phyloP scores from a whole-genome alignment of 495 filamentous ascomycete species.

The Tuber brumale region DNA sequence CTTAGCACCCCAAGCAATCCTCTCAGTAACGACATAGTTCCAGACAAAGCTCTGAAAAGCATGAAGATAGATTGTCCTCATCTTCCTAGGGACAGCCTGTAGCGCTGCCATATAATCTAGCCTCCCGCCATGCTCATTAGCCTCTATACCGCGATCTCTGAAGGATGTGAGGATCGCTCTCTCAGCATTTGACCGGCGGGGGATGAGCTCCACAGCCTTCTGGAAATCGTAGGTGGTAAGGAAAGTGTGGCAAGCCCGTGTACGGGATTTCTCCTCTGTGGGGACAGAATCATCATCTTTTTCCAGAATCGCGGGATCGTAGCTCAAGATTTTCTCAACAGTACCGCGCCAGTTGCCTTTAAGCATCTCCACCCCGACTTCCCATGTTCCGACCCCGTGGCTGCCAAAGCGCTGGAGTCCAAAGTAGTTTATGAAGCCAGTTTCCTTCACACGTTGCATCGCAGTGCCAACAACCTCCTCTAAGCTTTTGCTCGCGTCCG shows the following conservation, averaged over 20 bases:
- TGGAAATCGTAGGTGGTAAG: constrained; percentile 50
- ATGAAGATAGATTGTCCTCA: constrained; percentile 91
- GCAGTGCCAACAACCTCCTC: constrained; percentile 53
- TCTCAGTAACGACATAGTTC: constrained; percentile 74
- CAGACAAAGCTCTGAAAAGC: constrained; percentile 92
- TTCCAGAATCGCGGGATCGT: constrained; percentile 51
- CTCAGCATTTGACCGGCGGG: constrained; percentile 76
- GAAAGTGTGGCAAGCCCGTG: constrained; percentile 68
- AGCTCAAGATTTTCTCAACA: constrained; percentile 64
- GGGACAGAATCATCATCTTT: constrained; percentile 47
- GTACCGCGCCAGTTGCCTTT: constrained; percentile 72
- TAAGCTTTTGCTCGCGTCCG: constrained; percentile 41
- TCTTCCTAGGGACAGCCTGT: constrained; percentile 63
- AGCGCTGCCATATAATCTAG: constrained; percentile 73
- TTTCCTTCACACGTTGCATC: constrained; percentile 51
- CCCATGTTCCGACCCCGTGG: constrained; percentile 71
- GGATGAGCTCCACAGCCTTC: constrained; percentile 61
- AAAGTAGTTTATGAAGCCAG: constrained; percentile 93
- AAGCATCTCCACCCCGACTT: constrained; percentile 74
- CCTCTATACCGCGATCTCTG: constrained; percentile 32
- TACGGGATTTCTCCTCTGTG: constrained; percentile 68
- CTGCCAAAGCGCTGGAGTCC: constrained; percentile 92
- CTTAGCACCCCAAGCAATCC: constrained; percentile 62
- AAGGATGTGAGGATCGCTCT: constrained; percentile 68
- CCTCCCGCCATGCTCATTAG: constrained; percentile 26